Evolutionary conservation across 2,329 filamentous ascomycete species (phyloP).

Genomic region (Paecilomyces variotii): DNA sequence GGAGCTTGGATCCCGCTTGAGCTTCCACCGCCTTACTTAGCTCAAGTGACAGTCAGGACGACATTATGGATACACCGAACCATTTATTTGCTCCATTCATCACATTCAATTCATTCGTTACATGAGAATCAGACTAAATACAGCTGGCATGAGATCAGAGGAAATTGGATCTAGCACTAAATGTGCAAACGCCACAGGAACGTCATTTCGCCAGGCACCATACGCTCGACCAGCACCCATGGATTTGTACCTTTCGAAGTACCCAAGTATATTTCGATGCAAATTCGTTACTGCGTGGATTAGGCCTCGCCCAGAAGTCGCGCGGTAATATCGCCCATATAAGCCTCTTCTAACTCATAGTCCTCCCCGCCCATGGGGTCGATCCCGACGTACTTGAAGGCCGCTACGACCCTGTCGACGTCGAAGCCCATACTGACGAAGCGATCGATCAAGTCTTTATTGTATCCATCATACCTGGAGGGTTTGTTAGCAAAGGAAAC

Average conservation of each 20-base stretch:
- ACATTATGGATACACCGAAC: too few species aligned
- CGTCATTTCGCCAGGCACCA: slow-evolving; percentile 23
- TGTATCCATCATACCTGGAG: slow-evolving; percentile 75
- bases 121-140: not conserved
- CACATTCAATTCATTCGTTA: not conserved
- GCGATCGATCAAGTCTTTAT: slow-evolving; percentile 69
- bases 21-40: not conserved
- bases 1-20: not conserved
- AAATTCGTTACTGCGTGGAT: slow-evolving; percentile 11
- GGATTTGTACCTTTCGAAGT: slow-evolving; percentile 1
- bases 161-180: not conserved
- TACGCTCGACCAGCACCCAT: slow-evolving; percentile 3
- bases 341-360: slow-evolving; percentile 81
- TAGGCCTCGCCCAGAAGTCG: slow-evolving; percentile 71
- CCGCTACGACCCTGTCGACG: slow-evolving; percentile 74
- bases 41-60: not conserved
- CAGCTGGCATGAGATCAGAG: not conserved
- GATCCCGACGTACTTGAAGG: slow-evolving; percentile 74
- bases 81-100: not conserved
- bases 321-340: slow-evolving; percentile 84
- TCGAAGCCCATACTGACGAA: slow-evolving; percentile 91
- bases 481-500: slow-evolving; percentile 20
- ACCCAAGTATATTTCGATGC: slow-evolving; percentile 3
- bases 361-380: slow-evolving; percentile 69
- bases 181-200: slow-evolving; percentile 5